Evolutionary conservation across 192 early-diverging fungal species (phyloP).

Genomic region (Endogone sp.): DNA sequence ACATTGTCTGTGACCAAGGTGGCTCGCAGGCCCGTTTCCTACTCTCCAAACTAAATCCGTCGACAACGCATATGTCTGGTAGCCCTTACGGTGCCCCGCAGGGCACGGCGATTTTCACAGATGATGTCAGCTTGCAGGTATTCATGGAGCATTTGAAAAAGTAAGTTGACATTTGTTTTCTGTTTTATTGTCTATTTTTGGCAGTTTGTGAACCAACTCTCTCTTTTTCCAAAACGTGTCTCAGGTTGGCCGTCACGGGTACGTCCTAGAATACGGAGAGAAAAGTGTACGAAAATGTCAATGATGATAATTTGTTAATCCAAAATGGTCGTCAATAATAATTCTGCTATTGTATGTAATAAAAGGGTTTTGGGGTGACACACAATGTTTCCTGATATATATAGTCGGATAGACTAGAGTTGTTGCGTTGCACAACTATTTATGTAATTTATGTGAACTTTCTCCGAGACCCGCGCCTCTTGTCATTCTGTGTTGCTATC

Average conservation of each 20-base stretch:
- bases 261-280: slow-evolving; percentile 34
- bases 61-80: slow-evolving; percentile 85
- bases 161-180: slow-evolving; percentile 29
- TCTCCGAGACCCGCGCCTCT: no score
- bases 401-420: no score
- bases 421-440: no score
- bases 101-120: slow-evolving; percentile 95
- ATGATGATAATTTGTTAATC: no score
- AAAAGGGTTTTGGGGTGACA: no score
- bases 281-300: no score
- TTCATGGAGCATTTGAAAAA: slow-evolving; percentile 96
- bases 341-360: no score
- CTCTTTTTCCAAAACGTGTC: neutral
- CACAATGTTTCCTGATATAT: no score
- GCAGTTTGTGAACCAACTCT: neutral
- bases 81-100: slow-evolving; percentile 60
- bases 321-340: no score
- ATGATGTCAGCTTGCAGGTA: slow-evolving; percentile 96
- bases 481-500: no score
- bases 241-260: slow-evolving; percentile 42
- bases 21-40: slow-evolving; percentile 98
- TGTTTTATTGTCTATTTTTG: neutral
- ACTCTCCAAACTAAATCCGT: slow-evolving; percentile 96
- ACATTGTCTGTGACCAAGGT: slow-evolving; percentile 94
- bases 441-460: no score